Evolutionary conservation across 1,284 basidiomycete genomes (phyloP).

Genomic region (Afroboletus lepidellus): DNA sequence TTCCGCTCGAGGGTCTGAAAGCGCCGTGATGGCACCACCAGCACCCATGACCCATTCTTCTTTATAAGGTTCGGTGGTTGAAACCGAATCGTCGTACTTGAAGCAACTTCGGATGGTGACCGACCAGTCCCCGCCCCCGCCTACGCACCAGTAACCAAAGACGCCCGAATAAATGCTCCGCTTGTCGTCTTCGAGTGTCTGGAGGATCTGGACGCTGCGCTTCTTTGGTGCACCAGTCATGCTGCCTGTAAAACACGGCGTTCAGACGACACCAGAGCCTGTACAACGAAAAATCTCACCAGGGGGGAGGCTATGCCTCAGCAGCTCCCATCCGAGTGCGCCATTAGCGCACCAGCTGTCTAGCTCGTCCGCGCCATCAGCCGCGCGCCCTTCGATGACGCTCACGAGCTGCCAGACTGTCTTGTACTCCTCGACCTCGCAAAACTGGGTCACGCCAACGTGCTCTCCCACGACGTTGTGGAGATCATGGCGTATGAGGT

Average conservation of each 20-base stretch:
- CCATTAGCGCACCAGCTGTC: slow-evolving; percentile 35
- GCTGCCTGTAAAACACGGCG: slow-evolving; percentile 55
- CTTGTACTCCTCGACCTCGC: slow-evolving; percentile 88
- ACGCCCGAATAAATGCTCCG: slow-evolving; percentile 92
- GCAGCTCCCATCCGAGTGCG: slow-evolving; percentile 73
- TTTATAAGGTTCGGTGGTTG: slow-evolving; percentile 10
- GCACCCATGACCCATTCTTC: slow-evolving; percentile 83
- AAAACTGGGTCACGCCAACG: slow-evolving; percentile 85
- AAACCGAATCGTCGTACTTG: slow-evolving; percentile 54
- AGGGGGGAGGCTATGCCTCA: slow-evolving; percentile 83
- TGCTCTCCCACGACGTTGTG: slow-evolving; percentile 73
- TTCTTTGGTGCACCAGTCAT: slow-evolving; percentile 99
- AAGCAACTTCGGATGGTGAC: slow-evolving; percentile 96
- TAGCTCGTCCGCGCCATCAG: slow-evolving; percentile 30
- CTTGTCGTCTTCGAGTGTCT: slow-evolving; percentile 70
- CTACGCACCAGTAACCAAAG: slow-evolving; percentile 89
- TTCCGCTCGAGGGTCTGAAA: slow-evolving; percentile 84
- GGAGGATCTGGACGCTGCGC: slow-evolving; percentile 88
- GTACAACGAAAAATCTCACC: slow-evolving; percentile 46
- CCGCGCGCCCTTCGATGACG: slow-evolving; percentile 76
- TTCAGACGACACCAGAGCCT: slow-evolving; percentile 4
- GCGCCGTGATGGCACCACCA: slow-evolving; percentile 93
- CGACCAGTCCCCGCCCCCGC: slow-evolving; percentile 89
- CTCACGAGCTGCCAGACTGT: slow-evolving; percentile 97
- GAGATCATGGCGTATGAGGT: slow-evolving; percentile 92